Evolutionary conservation across 768 basidiomycete species (phyloP), one percentile per base, ranked within the genome.

Genomic region (Macrocybe gigantea): DNA sequence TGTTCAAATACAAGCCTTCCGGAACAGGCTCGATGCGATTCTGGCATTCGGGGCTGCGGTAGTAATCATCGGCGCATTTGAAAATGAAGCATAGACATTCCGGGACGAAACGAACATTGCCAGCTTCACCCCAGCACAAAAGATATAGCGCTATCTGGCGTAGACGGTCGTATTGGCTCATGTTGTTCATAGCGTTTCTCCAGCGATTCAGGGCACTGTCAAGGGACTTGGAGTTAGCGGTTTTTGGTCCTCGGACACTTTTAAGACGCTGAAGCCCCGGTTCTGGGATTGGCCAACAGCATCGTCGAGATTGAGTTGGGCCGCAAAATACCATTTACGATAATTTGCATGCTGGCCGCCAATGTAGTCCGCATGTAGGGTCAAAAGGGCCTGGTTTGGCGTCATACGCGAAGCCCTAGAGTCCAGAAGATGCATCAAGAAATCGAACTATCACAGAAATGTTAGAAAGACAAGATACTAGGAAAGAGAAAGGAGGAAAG

Each of bases 11-110:
- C 41, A 98, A 70, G 30, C 95, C 95, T 61, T 98, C 96, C 7
- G 89, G 88, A 2, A 97, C 90, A 5, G 94, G 87, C 38, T 99
- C 96, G 29, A 90, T 68, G 54, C 84, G 75, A 68, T 91, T 95
- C 70, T 99, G 96, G 63, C 96, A 99, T 63, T 98, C 96, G 29
- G 95, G 85, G 50, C 90, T 93, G 50, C 96, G 89, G 67, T 99
- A 99, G 64, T 98, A 98, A 70, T 99, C 96, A 66, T 99, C 96
- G 49, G 96, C 96, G 61, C 96, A 99, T 69, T 99, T 99, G 85
- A 98, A 98, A 62, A 99, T 95, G 79, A 98, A 99, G 74, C 95
- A 97, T 41, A 99, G 70, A 57, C 88, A 91, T 63, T 99, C 96
- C 8, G 96, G 94, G 14, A 92, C 86, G 68, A 98, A 98, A 52